Percentiles rank a stretch among this genome's conserved stretches.
Evolutionary conservation across 768 basidiomycete species (phyloP).

Genomic region (Pisolithus orientalis): DNA sequence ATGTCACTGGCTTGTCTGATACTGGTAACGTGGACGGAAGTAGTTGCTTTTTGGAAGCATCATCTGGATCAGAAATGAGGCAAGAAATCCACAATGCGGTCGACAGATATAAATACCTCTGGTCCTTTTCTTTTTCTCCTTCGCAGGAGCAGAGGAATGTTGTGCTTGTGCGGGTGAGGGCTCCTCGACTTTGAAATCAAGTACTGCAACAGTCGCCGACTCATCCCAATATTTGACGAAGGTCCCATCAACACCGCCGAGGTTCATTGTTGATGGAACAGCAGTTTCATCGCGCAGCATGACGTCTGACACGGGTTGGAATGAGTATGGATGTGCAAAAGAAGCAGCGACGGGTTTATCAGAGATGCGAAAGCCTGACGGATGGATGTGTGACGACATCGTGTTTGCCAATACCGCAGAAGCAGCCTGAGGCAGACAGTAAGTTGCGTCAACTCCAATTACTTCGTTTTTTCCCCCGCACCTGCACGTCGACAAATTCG

Average conservation of each 20-base stretch:
- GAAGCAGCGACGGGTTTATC: slow-evolving; percentile 86
- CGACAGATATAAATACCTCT: slow-evolving; percentile 21
- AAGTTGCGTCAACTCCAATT: slow-evolving; percentile 6
- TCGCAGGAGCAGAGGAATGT: slow-evolving; percentile 39
- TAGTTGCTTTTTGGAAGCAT: slow-evolving; percentile 30
- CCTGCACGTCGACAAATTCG: slow-evolving; percentile 82
- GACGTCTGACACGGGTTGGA: slow-evolving; percentile 73
- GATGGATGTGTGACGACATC: slow-evolving; percentile 83
- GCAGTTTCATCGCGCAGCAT: slow-evolving; percentile 74
- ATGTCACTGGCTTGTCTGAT: slow-evolving; percentile 74
- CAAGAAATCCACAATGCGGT: slow-evolving; percentile 1
- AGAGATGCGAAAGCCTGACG: slow-evolving; percentile 90
- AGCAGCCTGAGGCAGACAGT: slow-evolving; percentile 54
- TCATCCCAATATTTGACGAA: slow-evolving; percentile 95
- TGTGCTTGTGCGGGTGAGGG: slow-evolving; percentile 32
- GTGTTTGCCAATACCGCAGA: slow-evolving; percentile 75
- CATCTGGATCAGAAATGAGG: slow-evolving; percentile 21
- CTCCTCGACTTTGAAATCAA: slow-evolving; percentile 76
- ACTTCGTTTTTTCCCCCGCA: slow-evolving; percentile 24
- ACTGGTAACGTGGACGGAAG: slow-evolving; percentile 67
- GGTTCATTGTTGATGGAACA: slow-evolving; percentile 54
- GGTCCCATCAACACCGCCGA: slow-evolving; percentile 66
- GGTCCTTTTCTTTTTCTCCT: slow-evolving; percentile 56
- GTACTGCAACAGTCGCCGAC: slow-evolving; percentile 61
- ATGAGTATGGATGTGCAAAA: slow-evolving; percentile 88